Base-by-base conservation (phyloP, 768 basidiomycete genomes). In the Lactarius sanguifluus region DNA sequence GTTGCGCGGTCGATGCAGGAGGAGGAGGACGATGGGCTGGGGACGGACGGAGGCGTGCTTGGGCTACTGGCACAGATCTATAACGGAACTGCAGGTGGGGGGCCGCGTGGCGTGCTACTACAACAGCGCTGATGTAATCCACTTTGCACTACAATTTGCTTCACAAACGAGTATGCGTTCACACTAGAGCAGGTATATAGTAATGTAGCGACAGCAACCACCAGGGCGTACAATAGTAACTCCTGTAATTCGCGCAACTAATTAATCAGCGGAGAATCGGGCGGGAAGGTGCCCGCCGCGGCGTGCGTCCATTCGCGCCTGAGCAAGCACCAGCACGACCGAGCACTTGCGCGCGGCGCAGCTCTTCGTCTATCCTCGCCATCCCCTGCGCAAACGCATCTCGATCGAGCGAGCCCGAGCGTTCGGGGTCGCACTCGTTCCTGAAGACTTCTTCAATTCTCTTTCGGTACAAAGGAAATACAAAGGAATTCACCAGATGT, bases 51-150 rank as follows among this genome's bases (percentile, higher is more conserved):
- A 0, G 94, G 95, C 20, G 88, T 97, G 69, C 77, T 96, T 68
- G 92, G 91, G 25, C 73, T 97, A 69, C 74, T 97, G 71, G 89
- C 92, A 52, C 89, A 96, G 79, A 95, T 97, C 59, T 94, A 96
- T 76, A 86, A 83, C 56, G 80, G 83, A 71, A 81, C 79, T 67
- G 85, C 64, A 20, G 69, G 64, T 8, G 45, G 47, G 12, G 65
- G 56, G 5, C 57, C 65, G 28, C 68, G 68, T 12, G 61, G 65
- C 9, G 57, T 69, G 40, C 62, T 62, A 52, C 62, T 62, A 52
- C 50, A 52, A 52, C 50, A 52, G 23, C 50, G 50, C 25, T 52
- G 50, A 52, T 52, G 25, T 52, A 20, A 45, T n/a, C 9, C 20
- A n/a, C 43, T 45, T 45, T 10, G 10, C 45, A 47, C n/a, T 0